These are phyloP conservation scores for Pseudogymnoascus sp. DNA, from an alignment of 2,329 filamentous ascomycete species.

Conservation along the genomic window DNA sequence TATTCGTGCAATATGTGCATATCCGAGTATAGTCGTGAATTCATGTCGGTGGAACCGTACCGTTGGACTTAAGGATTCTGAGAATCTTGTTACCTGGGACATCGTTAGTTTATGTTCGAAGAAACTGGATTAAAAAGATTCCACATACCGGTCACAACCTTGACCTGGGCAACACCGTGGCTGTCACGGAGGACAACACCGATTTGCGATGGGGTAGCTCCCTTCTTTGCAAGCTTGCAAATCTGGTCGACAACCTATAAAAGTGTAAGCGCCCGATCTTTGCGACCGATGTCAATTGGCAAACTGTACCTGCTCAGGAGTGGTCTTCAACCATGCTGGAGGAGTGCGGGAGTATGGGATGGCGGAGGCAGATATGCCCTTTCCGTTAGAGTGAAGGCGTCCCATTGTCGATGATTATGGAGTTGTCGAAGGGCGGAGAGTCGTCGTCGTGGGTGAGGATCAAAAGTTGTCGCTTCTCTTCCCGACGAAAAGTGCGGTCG, in stretches of 20 bases:
- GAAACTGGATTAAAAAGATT: conserved; percentile 17
- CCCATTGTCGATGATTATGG: conserved; percentile 57
- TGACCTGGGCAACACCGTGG: conserved; percentile 97
- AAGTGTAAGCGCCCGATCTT: neutral
- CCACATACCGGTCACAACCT: conserved; percentile 83
- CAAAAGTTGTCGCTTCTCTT: conserved; percentile 18
- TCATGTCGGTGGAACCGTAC: conserved; percentile 55
- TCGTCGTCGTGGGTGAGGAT: conserved; percentile 23
- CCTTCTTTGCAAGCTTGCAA: conserved; percentile 98
- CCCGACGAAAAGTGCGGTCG: conserved; percentile 8
- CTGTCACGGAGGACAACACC: conserved; percentile 97
- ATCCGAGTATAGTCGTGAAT: conserved; percentile 17
- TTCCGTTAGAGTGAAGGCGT: conserved; percentile 98
- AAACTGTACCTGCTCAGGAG: conserved; percentile 64
- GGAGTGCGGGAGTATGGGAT: conserved; percentile 93
- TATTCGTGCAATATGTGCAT: conserved; percentile 19
- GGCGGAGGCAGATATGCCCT: conserved; percentile 95
- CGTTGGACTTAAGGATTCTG: conserved; percentile 93
- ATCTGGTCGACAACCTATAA: conserved; percentile 85
- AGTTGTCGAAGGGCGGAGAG: conserved; percentile 14
- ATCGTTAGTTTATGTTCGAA: conserved; percentile 33
- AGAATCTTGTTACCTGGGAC: conserved; percentile 95
- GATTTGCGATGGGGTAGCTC: conserved; percentile 96
- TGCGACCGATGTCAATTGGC: neutral
- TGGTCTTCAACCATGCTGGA: conserved; percentile 97